Evolutionary conservation across 345 rosid species (phyloP), one percentile per base, ranked within the genome.

Genomic region (Populus deltoides): DNA sequence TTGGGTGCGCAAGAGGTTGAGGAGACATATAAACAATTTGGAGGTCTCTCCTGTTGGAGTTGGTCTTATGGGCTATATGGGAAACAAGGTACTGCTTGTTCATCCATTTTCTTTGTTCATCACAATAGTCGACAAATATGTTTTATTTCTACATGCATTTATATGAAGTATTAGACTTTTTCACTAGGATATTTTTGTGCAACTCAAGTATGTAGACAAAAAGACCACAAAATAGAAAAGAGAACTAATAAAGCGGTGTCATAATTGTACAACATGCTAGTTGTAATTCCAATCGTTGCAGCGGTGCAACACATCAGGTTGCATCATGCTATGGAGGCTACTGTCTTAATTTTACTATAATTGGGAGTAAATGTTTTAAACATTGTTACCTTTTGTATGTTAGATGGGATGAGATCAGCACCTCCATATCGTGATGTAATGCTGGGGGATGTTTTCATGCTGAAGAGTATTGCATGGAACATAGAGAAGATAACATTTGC

Each of bases 61-160:
- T 71, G 99, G 99, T 51, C 90, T 97, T 39, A 97, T 97, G 99
- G 99, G 99, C 33, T 97, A 94, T 87, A 86, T 97, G 95, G 98
- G 99, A 81, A 97, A 97, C 89, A 97, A 97, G 98, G 99, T 97
- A 90, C 8, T 29, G 33, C 51, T 33, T 67, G 18, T 43, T 80
- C 22, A 77, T 76, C 80, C 51, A 18, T 65, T 43, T 33, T 70
- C 38, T 2, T 39, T 76, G 7, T 47, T 61, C 77, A 67, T 61
- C 57, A 62, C 22, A 29, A 12, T 7, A 24, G 66, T 39, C 66
- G 45, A 22, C 35, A 67, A 77, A 55, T n/a, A 77, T 8, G 29
- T 47, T 57, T 17, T 61, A 67, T 72, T 72, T 22, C 3, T 29
- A 27, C 29, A 77, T 53, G 33, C 68, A 61, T 4, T 20, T 55